Base-by-base conservation (phyloP, 2,329 filamentous ascomycete species). In the Dactylellina drechsleri region DNA sequence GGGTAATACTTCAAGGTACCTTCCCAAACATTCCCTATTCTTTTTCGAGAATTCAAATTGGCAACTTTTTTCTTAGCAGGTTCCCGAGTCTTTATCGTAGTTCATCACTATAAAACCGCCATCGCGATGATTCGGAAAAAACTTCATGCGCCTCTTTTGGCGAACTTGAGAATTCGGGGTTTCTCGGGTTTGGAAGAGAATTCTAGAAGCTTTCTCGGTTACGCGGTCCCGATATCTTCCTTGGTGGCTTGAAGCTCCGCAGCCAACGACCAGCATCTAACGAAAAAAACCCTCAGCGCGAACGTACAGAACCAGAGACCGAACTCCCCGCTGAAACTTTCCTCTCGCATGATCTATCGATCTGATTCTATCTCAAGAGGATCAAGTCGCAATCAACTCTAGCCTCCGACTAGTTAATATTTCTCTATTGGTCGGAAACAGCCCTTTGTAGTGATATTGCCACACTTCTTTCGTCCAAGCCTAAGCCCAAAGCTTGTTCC, bases 401-500 rank as follows among this genome's bases (percentile, higher is more conserved):
- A 23, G n/a, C n/a, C n/a, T n/a, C n/a, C 23, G 23, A 23, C 23
- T 23, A 23, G 23, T 23, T 23, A 23, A 23, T 23, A 23, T 23
- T 23, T 23, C 23, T 23, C 6, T 36, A 36, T 10, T 36, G 31
- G 31, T 36, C 6, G 31, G 31, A 36, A 16, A 15, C 57, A 57
- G 49, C 57, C 50, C 50, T 62, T 28, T 70, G 57, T 49, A 49
- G 18, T 56, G 57, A n/a, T n/a, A n/a, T n/a, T 60, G 57, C 41
- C 57, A 60, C 41, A 16, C 31, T 36, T 36, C 31, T 36, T 36
- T 36, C 2, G 31, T 36, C 23, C 31, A 47, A 47, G n/a, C 16
- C 57, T 23, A 60, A 60, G 66, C 57, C 66, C 15, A 59, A 70
- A 70, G 66, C 66, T 70, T 70, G 57, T 70, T 62, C 66, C 66